A percentile compares a stretch with the other conserved stretches of the same genome.
Evolutionary conservation across 192 early-diverging fungal genomes (phyloP).

Genomic region (Coemansia sp.): DNA sequence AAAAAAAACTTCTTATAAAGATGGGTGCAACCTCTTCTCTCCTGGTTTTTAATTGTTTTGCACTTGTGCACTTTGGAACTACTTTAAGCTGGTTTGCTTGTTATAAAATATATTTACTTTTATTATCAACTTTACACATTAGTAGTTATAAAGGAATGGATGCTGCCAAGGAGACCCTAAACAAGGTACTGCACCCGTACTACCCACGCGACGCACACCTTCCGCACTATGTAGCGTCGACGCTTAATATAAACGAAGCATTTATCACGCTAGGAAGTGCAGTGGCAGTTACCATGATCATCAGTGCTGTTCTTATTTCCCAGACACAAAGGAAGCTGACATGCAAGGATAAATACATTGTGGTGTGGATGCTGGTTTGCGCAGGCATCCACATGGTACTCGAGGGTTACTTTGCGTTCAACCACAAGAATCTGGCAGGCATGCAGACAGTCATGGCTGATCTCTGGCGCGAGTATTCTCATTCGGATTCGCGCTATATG

Average conservation of each 20-base stretch:
- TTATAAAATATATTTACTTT: not conserved
- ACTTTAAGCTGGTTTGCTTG: not conserved
- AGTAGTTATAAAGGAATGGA: slow-evolving; percentile 1
- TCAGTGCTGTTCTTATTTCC: slow-evolving; percentile 26
- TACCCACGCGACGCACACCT: slow-evolving; percentile 37
- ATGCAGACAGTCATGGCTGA: slow-evolving; percentile 67
- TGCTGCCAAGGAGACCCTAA: slow-evolving; percentile 1
- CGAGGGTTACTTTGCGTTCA: slow-evolving; percentile 82
- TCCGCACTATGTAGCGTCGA: slow-evolving; percentile 43
- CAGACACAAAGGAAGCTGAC: slow-evolving; percentile 21
- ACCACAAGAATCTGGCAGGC: slow-evolving; percentile 66
- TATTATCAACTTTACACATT: not conserved
- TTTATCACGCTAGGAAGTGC: slow-evolving; percentile 34
- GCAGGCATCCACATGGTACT: slow-evolving; percentile 79
- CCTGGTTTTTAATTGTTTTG: not conserved
- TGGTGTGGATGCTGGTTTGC: slow-evolving; percentile 82
- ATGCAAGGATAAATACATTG: slow-evolving; percentile 55
- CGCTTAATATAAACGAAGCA: slow-evolving; percentile 33
- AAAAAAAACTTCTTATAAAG: not conserved
- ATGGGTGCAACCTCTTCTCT: not conserved
- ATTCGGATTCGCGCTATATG: slow-evolving; percentile 87
- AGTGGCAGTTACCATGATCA: slow-evolving; percentile 12
- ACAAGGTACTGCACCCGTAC: slow-evolving; percentile 34
- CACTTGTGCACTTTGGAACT: not conserved
- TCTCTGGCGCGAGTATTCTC: slow-evolving; percentile 90